phyloP scores from a whole-genome alignment of 1,139 yeast genomes.

The Blastobotrys persicus region DNA sequence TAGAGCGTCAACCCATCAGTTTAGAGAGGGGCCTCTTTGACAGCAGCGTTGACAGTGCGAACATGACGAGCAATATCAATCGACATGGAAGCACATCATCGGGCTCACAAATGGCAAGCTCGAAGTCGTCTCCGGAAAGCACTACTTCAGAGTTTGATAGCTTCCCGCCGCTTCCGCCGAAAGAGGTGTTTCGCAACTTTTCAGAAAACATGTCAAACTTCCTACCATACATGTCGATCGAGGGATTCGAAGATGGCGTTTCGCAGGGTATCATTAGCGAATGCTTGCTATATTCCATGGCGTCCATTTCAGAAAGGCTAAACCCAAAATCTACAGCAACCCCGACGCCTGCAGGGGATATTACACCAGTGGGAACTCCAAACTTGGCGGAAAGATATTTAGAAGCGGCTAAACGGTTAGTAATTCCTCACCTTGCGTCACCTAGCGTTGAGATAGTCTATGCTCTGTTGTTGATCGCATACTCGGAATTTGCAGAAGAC shows the following conservation, averaged over 20 bases:
- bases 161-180: constrained; percentile 15
- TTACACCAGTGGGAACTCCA: constrained; percentile 10
- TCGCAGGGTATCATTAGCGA: constrained; percentile 27
- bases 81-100: background rate
- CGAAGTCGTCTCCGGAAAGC: background rate
- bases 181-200: constrained; percentile 15
- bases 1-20: constrained; percentile 13
- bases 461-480: constrained; percentile 30
- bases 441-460: constrained; percentile 32
- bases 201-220: constrained; percentile 24
- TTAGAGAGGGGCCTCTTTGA: background rate
- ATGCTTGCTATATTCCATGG: constrained; percentile 29
- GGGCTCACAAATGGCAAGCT: background rate
- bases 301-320: constrained; percentile 26
- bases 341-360: constrained; percentile 8
- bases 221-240: constrained; percentile 28
- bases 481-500: constrained; percentile 32
- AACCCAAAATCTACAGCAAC: constrained; percentile 10
- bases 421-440: constrained; percentile 30
- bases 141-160: constrained; percentile 15
- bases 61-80: background rate
- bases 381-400: constrained; percentile 26
- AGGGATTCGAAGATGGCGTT: constrained; percentile 25
- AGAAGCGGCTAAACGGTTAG: constrained; percentile 29
- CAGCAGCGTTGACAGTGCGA: background rate